Base-by-base conservation (phyloP, 108 stramenopile species). In the Cyclotella atomus region DNA sequence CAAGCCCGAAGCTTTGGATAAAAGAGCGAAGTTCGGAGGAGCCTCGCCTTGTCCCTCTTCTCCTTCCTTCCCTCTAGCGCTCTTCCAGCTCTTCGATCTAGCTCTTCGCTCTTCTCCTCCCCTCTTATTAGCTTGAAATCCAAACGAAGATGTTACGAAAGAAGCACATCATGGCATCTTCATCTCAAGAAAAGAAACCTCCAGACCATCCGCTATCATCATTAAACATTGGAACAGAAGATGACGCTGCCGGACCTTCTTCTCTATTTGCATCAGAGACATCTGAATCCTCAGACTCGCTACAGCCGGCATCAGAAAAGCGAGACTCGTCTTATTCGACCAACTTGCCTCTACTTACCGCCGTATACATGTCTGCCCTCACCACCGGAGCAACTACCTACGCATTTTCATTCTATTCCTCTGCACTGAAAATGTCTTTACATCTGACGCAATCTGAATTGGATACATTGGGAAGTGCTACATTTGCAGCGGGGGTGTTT, bases 311-410 rank as follows among this genome's bases (percentile, higher is more conserved):
- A 30, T 32, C 56, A 57, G 14, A 28, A 4, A 57, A 15, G 4
- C 12, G 9, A 12, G 15, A 10, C 28, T 32, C 12, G 10, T 57
- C 56, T 10, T 7, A 15, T 16, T 23, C 3, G 15, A 30, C 83
- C 57, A 91, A 91, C 64, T 70, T 95, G 1, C 89, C 89, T n/a
- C 66, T 73, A 9, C 69, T 95, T 1, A 63, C 81, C 19, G 84
- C 84, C 47, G 85, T 86, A 36, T 77, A 92, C 63, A 44, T 89
- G 28, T 89, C 93, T 24, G 79, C 87, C 17, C 55, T 89, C 12
- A 92, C 91, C 35, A 92, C 91, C 6, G 93, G 93, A 21, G 93
- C 88, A 14, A 91, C 91, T 5, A 86, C 89, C 38, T 95, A 95
- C 71, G 88, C 93, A 41, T 95, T 95, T 72, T 91, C 91, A 36